Evolutionary conservation across 768 basidiomycete genomes (phyloP), one percentile per base, ranked within the genome.

Genomic region (Calocybe indica): DNA sequence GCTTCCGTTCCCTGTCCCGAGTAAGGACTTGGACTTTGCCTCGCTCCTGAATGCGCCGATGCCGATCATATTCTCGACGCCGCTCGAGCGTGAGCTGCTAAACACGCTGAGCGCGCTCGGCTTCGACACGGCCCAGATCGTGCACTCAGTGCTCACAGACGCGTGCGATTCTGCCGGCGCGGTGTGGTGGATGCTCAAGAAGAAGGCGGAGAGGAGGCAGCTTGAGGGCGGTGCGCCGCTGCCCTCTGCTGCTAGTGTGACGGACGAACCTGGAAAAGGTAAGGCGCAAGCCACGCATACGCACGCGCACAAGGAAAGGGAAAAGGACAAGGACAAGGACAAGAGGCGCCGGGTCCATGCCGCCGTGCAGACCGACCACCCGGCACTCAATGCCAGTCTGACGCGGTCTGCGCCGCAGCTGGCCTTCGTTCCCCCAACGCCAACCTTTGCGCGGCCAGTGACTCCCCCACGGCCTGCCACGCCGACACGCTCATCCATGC

Each of bases 141-240:
- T 86, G n/a, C 94, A 98, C 62, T 91, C 88, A 0, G 96, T 98
- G 9, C 73, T 88, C 40, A 84, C 77, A 29, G 82, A 97, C 64
- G 95, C 95, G 0, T 99, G 95, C 58, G 95, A 99, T 64, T 79
- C 88, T 0, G 78, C 88, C 9, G 87, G 92, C 7, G 91, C 94
- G 1, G 67, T 91, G 6, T 99, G 94, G 94, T 99, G 96, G 96
- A 90, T 95, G 78, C 70, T 97, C 42, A 86, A 83, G 63, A 79
- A 83, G 62, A 93, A 83, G 57, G 79, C 82, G 13, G 92, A 79
- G 71, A 81, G 66, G 53, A 77, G 73, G 39, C 72, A 71, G 7
- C 14, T 61, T 10, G 72, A 73, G 22, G 70, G 68, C 22, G 53
- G 50, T 13, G 52, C 52, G 30, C 52, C 51, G 38, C 49, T 54